A percentile compares a stretch with the other conserved stretches of the same genome.
Evolutionary conservation across 768 basidiomycete genomes (phyloP).

Genomic region (Mycena belliarum): DNA sequence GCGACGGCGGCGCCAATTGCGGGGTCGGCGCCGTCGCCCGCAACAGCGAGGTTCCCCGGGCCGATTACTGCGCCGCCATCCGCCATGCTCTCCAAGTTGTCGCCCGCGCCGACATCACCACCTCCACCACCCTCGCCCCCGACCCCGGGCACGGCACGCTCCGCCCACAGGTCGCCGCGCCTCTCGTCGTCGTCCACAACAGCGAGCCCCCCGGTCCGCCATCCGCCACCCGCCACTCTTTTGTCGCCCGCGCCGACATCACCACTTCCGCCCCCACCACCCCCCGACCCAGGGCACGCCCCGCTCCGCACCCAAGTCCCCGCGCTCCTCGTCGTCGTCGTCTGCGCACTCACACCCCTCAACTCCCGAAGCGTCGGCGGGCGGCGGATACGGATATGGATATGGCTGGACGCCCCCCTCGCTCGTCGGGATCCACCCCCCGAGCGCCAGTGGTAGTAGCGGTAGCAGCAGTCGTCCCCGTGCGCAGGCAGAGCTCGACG

Average conservation of each 20-base stretch:
- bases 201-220: too few relatives aligned
- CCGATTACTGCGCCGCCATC: not conserved
- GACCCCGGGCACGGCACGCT: conserved; percentile 9
- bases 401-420: conserved; percentile 14
- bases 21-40: not conserved
- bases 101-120: not conserved
- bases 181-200: not conserved
- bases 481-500: not conserved
- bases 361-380: not conserved
- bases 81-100: not conserved
- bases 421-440: conserved; percentile 13
- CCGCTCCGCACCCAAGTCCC: conserved; percentile 2
- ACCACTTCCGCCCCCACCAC: not conserved
- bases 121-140: conserved; percentile 4
- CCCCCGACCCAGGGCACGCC: conserved; percentile 10
- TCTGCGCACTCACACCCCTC: conserved; percentile 4
- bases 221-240: too few relatives aligned
- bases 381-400: too few relatives aligned
- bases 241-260: not conserved
- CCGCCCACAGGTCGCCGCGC: not conserved
- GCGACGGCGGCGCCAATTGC: conserved; percentile 2
- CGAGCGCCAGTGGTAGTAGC: not conserved
- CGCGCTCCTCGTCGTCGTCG: not conserved
- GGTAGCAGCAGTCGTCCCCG: too few relatives aligned
- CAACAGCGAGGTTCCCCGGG: not conserved